phyloP scores from a whole-genome alignment of 2,329 filamentous ascomycete species.

The Clonostachys chloroleuca region DNA sequence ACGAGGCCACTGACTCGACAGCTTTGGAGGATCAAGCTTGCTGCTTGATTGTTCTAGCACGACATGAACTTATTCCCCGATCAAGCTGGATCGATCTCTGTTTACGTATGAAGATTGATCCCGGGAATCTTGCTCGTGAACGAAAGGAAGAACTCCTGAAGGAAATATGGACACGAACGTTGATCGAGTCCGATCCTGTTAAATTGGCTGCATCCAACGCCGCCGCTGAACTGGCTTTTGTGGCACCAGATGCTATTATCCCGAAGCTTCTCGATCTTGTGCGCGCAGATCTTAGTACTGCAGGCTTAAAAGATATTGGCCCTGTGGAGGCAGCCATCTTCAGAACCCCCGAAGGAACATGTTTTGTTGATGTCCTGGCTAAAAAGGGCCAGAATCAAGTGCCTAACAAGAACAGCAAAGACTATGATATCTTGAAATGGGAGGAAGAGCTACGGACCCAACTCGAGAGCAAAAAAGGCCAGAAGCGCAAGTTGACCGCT shows the following conservation, averaged over 20 bases:
- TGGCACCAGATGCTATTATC: slow-evolving; percentile 79
- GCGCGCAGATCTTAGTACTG: slow-evolving; percentile 64
- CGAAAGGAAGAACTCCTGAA: slow-evolving; percentile 61
- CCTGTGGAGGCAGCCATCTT: slow-evolving; percentile 91
- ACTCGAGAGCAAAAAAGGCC: slow-evolving; percentile 88
- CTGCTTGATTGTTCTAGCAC: slow-evolving; percentile 71
- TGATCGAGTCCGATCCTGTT: slow-evolving; percentile 35
- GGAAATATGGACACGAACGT: slow-evolving; percentile 54
- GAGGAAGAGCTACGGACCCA: slow-evolving; percentile 87
- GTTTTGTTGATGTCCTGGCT: slow-evolving; percentile 86
- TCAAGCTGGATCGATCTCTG: slow-evolving; percentile 88
- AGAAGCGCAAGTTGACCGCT: slow-evolving; percentile 82
- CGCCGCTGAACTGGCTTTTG: slow-evolving; percentile 87
- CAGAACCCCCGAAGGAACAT: slow-evolving; percentile 80
- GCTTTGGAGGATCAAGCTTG: slow-evolving; percentile 68
- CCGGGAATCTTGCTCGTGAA: slow-evolving; percentile 68
- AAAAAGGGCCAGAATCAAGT: slow-evolving; percentile 68
- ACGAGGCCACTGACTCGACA: slow-evolving; percentile 30
- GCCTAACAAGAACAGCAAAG: slow-evolving; percentile 86
- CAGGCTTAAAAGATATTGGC: slow-evolving; percentile 67
- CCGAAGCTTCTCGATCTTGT: slow-evolving; percentile 73
- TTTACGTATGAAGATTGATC: slow-evolving; percentile 75
- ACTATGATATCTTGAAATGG: slow-evolving; percentile 96
- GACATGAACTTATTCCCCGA: slow-evolving; percentile 71
- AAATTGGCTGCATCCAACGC: slow-evolving; percentile 75